Conservation (phyloP, 192 early-diverging fungal genomes). For the Chytriomyces confervae region DNA sequence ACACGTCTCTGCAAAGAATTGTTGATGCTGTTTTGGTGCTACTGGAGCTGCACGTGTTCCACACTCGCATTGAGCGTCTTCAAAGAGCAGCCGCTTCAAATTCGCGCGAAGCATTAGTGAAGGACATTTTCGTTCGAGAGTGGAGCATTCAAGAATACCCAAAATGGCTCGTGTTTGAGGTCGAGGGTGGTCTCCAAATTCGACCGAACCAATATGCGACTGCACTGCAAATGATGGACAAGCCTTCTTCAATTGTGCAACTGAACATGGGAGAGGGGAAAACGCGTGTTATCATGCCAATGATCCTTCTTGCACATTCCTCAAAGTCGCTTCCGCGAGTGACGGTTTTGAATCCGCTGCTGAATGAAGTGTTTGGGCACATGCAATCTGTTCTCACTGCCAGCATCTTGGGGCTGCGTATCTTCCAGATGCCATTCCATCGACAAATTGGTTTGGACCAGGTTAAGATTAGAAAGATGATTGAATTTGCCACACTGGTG, state of each 20-base stretch:
- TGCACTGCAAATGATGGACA: slow-evolving; percentile 1
- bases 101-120: background rate
- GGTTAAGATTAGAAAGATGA: background rate
- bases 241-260: slow-evolving; percentile 8
- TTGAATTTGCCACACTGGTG: background rate
- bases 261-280: slow-evolving; percentile 21
- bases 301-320: background rate
- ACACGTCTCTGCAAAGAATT: background rate
- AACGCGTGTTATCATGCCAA: slow-evolving; percentile 20
- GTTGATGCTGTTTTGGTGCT: background rate
- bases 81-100: too few species aligned
- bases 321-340: background rate
- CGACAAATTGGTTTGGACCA: background rate
- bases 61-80: background rate
- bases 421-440: background rate
- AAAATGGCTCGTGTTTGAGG: background rate
- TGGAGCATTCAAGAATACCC: background rate
- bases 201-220: slow-evolving; percentile 7
- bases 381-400: background rate
- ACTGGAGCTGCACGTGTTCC: background rate
- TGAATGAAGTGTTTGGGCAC: background rate
- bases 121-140: slow-evolving; percentile 9
- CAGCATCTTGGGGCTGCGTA: background rate
- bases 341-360: background rate
- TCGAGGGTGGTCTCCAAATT: slow-evolving; percentile 6